Base-by-base conservation (phyloP, 2,329 filamentous ascomycete species). In the Coleophoma cylindrospora region DNA sequence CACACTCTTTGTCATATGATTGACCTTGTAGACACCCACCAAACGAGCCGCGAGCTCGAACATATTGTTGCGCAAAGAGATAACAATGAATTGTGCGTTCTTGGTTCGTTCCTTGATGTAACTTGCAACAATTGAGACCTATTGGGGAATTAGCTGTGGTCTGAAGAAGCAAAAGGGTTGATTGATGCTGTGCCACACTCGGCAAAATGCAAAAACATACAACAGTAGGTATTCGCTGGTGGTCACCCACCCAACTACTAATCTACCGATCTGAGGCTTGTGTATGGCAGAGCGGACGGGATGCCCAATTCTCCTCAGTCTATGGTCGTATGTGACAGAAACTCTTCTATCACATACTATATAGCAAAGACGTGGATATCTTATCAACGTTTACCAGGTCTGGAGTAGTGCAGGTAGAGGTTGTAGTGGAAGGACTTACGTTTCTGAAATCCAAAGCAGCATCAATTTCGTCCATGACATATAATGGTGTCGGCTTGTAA, bases 401-500 rank as follows among this genome's bases (percentile, higher is more conserved):
- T 27, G 6, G 9, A 27, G 27, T 27, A 5, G 27, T 27, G 27
- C 9, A 27, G 27, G 9, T 27, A 27, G 9, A 27, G 7, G 3
- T 27, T 27, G 27, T 27, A 27, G 6, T 27, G 27, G 41, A 34
- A 38, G 1, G 15, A 83, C 89, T 85, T 66, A 95, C 94, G 67
- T 99, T 99, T 72, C 91, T 79, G 77, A 99, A 99, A 74, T 99
- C 94, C 72, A 99, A 72, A 32, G 94, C 94, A 19, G 94, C 94
- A 70, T 99, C 94, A 68, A 99, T 99, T 74, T 99, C 94, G 71
- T 99, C 94, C 94, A 99, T 99, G 62, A 99, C 94, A 68, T 99
- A 99, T 55, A 99, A 71, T 48, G 94, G 94, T 54, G 94, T 99
- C 10, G 94, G 94, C 74, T 95, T 95, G 70, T 96, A 99, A 66